A percentile compares a stretch with the other conserved stretches of the same genome.
phyloP scores from a whole-genome alignment of 345 rosid species.

The Melastoma malabathricum region DNA sequence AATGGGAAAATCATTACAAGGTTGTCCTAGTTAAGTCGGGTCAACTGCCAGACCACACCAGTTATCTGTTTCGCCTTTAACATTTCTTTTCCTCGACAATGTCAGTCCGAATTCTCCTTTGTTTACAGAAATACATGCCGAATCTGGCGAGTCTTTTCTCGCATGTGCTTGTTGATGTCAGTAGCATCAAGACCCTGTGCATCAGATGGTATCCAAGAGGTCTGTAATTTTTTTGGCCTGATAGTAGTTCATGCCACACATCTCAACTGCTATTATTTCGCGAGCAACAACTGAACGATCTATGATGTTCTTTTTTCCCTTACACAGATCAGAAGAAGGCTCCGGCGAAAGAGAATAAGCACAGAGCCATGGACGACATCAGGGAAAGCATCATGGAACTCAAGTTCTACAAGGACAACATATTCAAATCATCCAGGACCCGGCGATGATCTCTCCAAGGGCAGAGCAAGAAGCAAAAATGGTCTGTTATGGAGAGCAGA shows the following conservation, averaged over 20 bases:
- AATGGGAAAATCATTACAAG: no score
- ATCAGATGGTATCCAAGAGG: slow-evolving; percentile 69
- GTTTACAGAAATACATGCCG: slow-evolving; percentile 78
- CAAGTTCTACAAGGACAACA: slow-evolving; percentile 56
- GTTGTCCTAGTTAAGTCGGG: no score
- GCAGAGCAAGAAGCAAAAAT: no score
- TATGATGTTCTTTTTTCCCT: slow-evolving; percentile 6
- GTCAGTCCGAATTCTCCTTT: neutral
- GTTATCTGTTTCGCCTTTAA: no score
- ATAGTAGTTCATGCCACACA: neutral
- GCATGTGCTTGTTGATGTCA: slow-evolving; percentile 73
- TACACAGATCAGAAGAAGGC: slow-evolving; percentile 41
- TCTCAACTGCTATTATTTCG: neutral
- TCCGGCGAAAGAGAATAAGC: slow-evolving; percentile 59
- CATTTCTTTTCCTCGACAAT: no score
- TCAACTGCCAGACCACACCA: no score
- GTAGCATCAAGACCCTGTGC: slow-evolving; percentile 74
- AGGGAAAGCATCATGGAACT: slow-evolving; percentile 74
- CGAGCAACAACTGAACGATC: neutral
- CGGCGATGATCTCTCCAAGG: slow-evolving; percentile 21
- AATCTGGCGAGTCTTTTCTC: slow-evolving; percentile 62
- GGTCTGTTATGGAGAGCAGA: no score
- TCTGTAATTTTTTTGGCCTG: slow-evolving; percentile 11
- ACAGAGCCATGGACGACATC: slow-evolving; percentile 84
- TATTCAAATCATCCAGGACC: slow-evolving; percentile 36